Evolutionary conservation across 441 rosid species (phyloP), one percentile per base, ranked within the genome.

Genomic region (Cnidoscolus chayamansa): DNA sequence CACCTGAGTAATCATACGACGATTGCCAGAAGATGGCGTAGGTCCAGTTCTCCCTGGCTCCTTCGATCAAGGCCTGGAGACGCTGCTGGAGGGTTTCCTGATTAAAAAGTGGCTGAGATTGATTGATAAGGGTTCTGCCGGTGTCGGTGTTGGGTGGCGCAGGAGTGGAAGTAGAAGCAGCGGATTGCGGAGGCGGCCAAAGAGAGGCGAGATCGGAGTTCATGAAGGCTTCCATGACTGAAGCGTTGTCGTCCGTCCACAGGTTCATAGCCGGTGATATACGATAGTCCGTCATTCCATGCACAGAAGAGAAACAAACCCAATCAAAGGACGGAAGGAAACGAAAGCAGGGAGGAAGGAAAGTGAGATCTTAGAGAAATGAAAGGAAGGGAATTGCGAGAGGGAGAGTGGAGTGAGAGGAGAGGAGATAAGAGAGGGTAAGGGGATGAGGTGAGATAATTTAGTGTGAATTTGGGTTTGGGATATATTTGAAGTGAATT

Each of bases 1-100:
- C 50, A 45, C 85, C 84, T 5, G 87, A 60, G 81, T 80, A 89
- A 31, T 92, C 95, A 58, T 80, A 86, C 0, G 95, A 88, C 37
- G 89, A 83, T 82, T 95, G 99, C 99, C 98, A 91, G 82, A 89
- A 95, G 57, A 95, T 92, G 7, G 99, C 99, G 84, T 95, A 93
- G 53, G 93, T 89, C 98, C 97, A 95, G 84, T 76, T 65, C 72
- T 88, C 93, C 7, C 84, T 81, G 0, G 96, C 84, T 58, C 89
- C 90, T 40, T 94, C 99, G 67, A 92, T 92, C 13, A 94, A 69
- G 49, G 89, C 81, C 71, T 87, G 99, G 49, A 94, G 98, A 51
- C 98, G 90, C 68, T 92, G 97, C 72, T 92, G 99, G 65, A 94
- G 98, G 40, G 90, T 85, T 1, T 94, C 97, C 55, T 94, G 97